Evolutionary conservation across 1,284 basidiomycete genomes (phyloP).

Genomic region (Agaricales sp.): DNA sequence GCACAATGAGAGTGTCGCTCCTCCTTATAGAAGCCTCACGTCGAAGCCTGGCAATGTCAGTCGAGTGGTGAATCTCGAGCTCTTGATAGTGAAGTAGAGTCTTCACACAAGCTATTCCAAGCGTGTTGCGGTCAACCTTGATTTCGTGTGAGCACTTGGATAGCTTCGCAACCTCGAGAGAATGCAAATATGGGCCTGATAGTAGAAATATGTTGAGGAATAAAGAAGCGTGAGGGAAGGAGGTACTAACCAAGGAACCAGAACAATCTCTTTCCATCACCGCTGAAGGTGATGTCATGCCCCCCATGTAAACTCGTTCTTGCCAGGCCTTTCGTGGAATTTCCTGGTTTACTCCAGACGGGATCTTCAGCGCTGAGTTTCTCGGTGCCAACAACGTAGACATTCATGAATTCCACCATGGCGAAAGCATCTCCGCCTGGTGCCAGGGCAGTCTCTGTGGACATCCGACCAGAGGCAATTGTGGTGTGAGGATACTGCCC

Average conservation of each 20-base stretch:
- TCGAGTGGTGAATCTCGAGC: conserved; percentile 44
- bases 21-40: conserved; percentile 29
- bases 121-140: conserved; percentile 34
- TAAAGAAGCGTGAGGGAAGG: conserved; percentile 4
- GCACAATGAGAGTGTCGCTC: conserved; percentile 38
- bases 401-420: conserved; percentile 57
- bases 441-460: conserved; percentile 41
- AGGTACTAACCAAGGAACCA: conserved; percentile 55
- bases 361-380: conserved; percentile 25
- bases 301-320: conserved; percentile 62
- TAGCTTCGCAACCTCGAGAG: conserved; percentile 43
- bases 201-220: neutral
- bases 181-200: conserved; percentile 56
- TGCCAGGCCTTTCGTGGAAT: conserved; percentile 46
- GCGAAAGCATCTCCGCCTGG: conserved; percentile 18
- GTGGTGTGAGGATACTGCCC: conserved; percentile 40
- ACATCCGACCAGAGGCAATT: conserved; percentile 43
- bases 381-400: conserved; percentile 39
- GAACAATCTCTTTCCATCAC: conserved; percentile 52
- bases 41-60: conserved; percentile 49
- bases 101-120: conserved; percentile 51
- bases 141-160: conserved; percentile 35
- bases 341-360: conserved; percentile 61
- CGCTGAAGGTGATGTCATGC: conserved; percentile 51
- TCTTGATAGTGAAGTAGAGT: conserved; percentile 42